phyloP scores from a whole-genome alignment of 129 eudicot species.

The Ambrosia trifida region DNA sequence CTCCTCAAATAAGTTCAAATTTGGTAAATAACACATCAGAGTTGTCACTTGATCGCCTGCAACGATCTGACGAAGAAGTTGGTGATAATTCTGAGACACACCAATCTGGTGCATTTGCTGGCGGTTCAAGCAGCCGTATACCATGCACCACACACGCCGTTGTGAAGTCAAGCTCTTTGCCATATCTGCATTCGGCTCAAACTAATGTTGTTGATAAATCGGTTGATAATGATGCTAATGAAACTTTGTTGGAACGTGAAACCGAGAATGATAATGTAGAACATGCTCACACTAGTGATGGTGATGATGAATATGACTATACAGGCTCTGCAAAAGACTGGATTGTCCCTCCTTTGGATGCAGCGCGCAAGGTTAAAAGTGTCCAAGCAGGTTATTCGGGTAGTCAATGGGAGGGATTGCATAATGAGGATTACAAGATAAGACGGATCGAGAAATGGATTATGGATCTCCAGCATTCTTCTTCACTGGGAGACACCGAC shows the following conservation, averaged over 20 bases:
- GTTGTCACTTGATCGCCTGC: slow-evolving; percentile 43
- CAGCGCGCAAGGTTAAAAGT: slow-evolving; percentile 37
- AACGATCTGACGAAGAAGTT: slow-evolving; percentile 45
- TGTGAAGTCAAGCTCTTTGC: slow-evolving; percentile 62
- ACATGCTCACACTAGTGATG: slow-evolving; percentile 39
- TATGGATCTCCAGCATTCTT: slow-evolving; percentile 67
- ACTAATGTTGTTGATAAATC: slow-evolving; percentile 23
- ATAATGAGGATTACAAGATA: slow-evolving; percentile 60
- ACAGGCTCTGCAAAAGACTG: slow-evolving; percentile 80
- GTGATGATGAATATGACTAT: slow-evolving; percentile 52
- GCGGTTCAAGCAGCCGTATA: slow-evolving; percentile 36
- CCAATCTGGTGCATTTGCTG: slow-evolving; percentile 31
- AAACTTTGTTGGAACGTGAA: slow-evolving; percentile 21
- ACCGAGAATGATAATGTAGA: slow-evolving; percentile 27
- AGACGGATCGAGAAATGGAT: slow-evolving; percentile 91
- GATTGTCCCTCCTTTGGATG: slow-evolving; percentile 75
- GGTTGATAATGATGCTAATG: slow-evolving; percentile 32
- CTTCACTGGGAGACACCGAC: slow-evolving; percentile 57
- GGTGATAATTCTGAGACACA: slow-evolving; percentile 49
- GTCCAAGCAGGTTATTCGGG: slow-evolving; percentile 41
- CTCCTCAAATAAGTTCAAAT: slow-evolving; percentile 56
- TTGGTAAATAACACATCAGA: slow-evolving; percentile 49
- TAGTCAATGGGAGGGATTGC: slow-evolving; percentile 46
- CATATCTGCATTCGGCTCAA: slow-evolving; percentile 37
- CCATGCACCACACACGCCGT: slow-evolving; percentile 38